Evolutionary conservation across 106 monocot species (phyloP), one percentile per base, ranked within the genome.

Genomic region (Dendrobium officinale): DNA sequence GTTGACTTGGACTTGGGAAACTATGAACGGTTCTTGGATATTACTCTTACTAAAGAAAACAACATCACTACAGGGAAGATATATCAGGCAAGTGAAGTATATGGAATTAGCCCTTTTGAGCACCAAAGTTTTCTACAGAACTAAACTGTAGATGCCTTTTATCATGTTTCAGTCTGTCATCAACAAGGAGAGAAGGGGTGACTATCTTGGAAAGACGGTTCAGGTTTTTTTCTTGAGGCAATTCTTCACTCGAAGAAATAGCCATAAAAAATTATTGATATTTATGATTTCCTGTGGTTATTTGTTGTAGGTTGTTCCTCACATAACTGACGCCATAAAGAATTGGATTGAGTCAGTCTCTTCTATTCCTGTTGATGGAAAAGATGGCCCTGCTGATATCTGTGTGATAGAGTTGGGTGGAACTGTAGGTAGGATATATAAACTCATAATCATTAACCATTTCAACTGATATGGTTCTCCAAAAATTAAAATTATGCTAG

Each of bases 181-280:
- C 79, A 87, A 95, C 47, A 92, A 92, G 83, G 94, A 95, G 83
- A 88, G 94, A 77, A 89, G 72, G 80, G 92, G 94, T 59, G 90
- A 90, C 75, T 95, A 95, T 85, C 92, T 95, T 85, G 94, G 94
- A 78, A 95, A 95, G 85, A 95, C 92, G 47, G 94, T 95, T 80
- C 94, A 95, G 92, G 94, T 94, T 41, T 77, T 82, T 37, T 26
- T 29, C 45, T 72, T 59, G 5, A 37, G 18, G 22, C 18, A 47
- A 41, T 18, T 43, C 77, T 80, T 13, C 51, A 22, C 7, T 83
- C 19, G 15, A 55, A 59, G 9, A 4, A 27, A 13, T 76, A 27
- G 22, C 13, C 4, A 48, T 11, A 49, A 48, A 11, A 11, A 49
- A 7, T 20, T 76, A 3, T 9, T 61, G 1, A 19, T 29, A 74